Evolutionary conservation across 768 basidiomycete species (phyloP).

Genomic region (Termitomyces sp.): DNA sequence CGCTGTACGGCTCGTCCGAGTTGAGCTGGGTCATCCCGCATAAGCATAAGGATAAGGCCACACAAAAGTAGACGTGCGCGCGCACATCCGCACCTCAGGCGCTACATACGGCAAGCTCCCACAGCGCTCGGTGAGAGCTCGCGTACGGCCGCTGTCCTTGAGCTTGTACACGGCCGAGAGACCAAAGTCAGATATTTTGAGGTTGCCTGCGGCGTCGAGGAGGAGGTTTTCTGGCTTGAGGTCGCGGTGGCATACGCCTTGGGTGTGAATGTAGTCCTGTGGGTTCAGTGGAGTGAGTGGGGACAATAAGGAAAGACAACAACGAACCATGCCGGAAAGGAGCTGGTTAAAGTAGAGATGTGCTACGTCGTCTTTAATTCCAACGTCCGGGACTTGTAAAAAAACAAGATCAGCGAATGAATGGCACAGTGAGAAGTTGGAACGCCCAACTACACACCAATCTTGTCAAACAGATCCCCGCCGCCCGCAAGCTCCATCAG

Average conservation of each 20-base stretch:
- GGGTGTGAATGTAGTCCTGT: slow-evolving; percentile 77
- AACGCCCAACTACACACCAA: slow-evolving; percentile 50
- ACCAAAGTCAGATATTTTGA: slow-evolving; percentile 96
- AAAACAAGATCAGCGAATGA: no score
- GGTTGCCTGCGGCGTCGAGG: slow-evolving; percentile 72
- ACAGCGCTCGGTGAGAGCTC: slow-evolving; percentile 43
- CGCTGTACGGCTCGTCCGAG: slow-evolving; percentile 62
- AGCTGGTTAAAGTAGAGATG: slow-evolving; percentile 90
- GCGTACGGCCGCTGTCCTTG: slow-evolving; percentile 72
- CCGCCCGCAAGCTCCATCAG: slow-evolving; percentile 88
- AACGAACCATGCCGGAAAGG: slow-evolving; percentile 69
- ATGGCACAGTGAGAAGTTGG: no score
- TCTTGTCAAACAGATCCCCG: slow-evolving; percentile 98
- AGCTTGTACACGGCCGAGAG: slow-evolving; percentile 86
- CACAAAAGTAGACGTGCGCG: no score
- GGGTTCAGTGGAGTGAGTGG: not conserved
- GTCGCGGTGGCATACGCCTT: slow-evolving; percentile 95
- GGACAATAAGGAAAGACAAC: not conserved
- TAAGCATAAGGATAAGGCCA: no score
- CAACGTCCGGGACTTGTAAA: slow-evolving; percentile 77
- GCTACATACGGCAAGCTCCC: slow-evolving; percentile 13
- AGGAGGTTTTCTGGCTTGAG: slow-evolving; percentile 96
- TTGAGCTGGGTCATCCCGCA: slow-evolving; percentile 45
- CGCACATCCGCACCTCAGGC: slow-evolving; percentile 2
- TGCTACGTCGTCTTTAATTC: slow-evolving; percentile 80